Conservation (phyloP, 306 rosid genomes). For the Begonia masoniana region DNA sequence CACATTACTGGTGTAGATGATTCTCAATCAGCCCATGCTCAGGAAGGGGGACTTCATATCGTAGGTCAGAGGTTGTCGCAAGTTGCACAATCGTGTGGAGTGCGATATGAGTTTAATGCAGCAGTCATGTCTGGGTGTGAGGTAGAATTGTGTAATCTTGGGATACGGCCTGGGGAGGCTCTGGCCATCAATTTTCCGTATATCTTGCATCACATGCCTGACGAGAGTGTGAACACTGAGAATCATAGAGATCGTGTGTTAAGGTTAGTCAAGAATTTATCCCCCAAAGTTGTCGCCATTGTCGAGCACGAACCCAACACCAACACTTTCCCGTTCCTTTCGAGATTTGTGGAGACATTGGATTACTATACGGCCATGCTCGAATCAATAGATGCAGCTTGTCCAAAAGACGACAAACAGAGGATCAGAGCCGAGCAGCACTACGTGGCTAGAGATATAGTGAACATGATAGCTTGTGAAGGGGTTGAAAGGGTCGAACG, state of each 20-base stretch:
- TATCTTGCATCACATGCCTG: slow-evolving; percentile 85
- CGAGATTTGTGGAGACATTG: slow-evolving; percentile 60
- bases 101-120: slow-evolving; percentile 67
- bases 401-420: slow-evolving; percentile 37
- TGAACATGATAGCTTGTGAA: slow-evolving; percentile 92
- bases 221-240: slow-evolving; percentile 87
- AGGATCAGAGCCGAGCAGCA: slow-evolving; percentile 75
- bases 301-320: slow-evolving; percentile 96
- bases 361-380: slow-evolving; percentile 72
- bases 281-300: slow-evolving; percentile 69
- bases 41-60: slow-evolving; percentile 80
- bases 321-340: slow-evolving; percentile 69
- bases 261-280: slow-evolving; percentile 62
- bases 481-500: slow-evolving; percentile 77
- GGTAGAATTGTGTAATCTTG: slow-evolving; percentile 35
- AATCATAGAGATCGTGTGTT: slow-evolving; percentile 75
- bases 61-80: slow-evolving; percentile 39
- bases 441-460: slow-evolving; percentile 87
- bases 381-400: slow-evolving; percentile 62
- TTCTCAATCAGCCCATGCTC: slow-evolving; percentile 67
- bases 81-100: slow-evolving; percentile 25
- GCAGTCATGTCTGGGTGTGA: slow-evolving; percentile 68
- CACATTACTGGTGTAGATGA: slow-evolving; percentile 88
- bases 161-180: slow-evolving; percentile 46
- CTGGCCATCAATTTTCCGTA: slow-evolving; percentile 69